Percentiles rank a stretch among this genome's conserved stretches.
These are phyloP conservation scores for Penstemon barbatus DNA, from an alignment of 257 asterid species.

Conservation along the genomic window DNA sequence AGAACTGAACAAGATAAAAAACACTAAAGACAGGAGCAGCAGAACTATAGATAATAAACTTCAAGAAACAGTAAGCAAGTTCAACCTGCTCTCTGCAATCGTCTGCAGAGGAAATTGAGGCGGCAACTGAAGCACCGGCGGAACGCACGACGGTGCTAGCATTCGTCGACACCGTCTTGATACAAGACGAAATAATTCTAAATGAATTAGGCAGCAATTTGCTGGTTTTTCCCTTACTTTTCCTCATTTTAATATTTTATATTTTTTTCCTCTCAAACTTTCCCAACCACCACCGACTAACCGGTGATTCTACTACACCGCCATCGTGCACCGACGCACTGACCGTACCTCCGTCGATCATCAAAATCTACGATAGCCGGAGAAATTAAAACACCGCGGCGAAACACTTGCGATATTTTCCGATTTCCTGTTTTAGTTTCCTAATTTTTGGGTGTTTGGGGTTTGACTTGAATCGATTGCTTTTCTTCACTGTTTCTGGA, in stretches of 20 bases:
- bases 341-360: conserved; percentile 20
- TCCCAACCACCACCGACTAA: conserved; percentile 27
- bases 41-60: neutral
- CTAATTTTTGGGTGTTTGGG: conserved; percentile 26
- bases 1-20: too few species aligned
- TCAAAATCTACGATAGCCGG: conserved; percentile 21
- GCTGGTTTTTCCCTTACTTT: conserved; percentile 39
- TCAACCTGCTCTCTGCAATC: conserved; percentile 40
- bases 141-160: conserved; percentile 47
- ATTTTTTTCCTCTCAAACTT: conserved; percentile 11
- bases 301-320: conserved; percentile 22
- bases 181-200: conserved; percentile 43
- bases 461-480: conserved; percentile 49
- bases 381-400: conserved; percentile 6
- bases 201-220: conserved; percentile 42
- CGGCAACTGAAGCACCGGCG: conserved; percentile 40
- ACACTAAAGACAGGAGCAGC: neutral
- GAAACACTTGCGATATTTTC: conserved; percentile 7
- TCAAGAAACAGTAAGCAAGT: neutral
- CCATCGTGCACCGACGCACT: conserved; percentile 13
- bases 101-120: conserved; percentile 34
- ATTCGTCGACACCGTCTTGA: conserved; percentile 42
- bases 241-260: conserved; percentile 25
- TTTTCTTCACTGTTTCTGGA: conserved; percentile 34
- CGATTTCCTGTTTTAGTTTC: conserved; percentile 11